Percentiles rank a stretch among this genome's conserved stretches.
Evolutionary conservation across 352 stramenopile genomes (phyloP).

Genomic region (Globisporangium abappressorium): DNA sequence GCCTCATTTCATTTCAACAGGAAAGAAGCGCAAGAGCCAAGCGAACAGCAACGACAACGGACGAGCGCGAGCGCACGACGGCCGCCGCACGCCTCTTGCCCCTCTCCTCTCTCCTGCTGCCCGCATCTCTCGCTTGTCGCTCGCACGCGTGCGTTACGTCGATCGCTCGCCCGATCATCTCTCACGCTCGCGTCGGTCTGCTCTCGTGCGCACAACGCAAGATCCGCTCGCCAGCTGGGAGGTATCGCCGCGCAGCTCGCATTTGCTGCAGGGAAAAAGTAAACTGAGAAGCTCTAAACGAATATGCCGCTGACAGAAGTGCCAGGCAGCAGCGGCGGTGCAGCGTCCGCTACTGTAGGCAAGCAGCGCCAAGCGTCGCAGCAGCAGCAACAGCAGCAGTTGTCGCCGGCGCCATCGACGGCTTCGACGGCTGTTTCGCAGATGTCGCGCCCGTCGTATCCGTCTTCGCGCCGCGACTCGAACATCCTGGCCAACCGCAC

Average conservation of each 20-base stretch:
- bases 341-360: neutral
- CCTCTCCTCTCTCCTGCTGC: neutral
- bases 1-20: neutral
- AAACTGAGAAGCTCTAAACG: neutral
- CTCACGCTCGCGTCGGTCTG: neutral
- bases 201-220: constrained; percentile 6
- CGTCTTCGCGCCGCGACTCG: constrained; percentile 19
- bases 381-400: neutral
- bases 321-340: neutral
- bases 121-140: neutral
- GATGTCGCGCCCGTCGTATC: constrained; percentile 10
- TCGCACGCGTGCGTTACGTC: neutral
- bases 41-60: neutral
- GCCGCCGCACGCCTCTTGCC: neutral
- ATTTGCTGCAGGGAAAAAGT: neutral
- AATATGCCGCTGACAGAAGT: constrained; percentile 5
- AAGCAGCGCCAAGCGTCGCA: neutral
- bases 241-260: neutral
- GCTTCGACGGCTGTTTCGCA: neutral
- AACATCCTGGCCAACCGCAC: constrained; percentile 36
- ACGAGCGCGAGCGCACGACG: constrained; percentile 5
- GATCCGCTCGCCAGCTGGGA: neutral
- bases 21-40: neutral
- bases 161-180: neutral
- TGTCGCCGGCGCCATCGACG: neutral